phyloP scores from a whole-genome alignment of 2,329 filamentous ascomycete species.

The Fusarium piperis region DNA sequence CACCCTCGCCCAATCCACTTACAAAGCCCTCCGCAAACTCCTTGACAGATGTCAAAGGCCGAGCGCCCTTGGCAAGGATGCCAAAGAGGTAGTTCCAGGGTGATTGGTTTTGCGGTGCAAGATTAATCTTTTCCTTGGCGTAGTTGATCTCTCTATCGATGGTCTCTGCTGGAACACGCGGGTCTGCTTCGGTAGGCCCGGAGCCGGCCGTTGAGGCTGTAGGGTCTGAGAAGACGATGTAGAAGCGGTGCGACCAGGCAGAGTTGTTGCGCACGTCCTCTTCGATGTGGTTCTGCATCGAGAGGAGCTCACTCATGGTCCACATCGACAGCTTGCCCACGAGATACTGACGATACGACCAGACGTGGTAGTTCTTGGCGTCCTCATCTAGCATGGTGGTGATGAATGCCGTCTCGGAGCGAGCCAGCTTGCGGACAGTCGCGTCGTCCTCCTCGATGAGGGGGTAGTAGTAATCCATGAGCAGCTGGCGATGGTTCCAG shows the following conservation, averaged over 20 bases:
- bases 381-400: conserved; percentile 83
- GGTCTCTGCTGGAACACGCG: conserved; percentile 67
- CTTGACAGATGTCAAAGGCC: conserved; percentile 56
- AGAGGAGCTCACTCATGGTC: conserved; percentile 74
- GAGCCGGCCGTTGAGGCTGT: conserved; percentile 56
- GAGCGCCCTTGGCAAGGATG: conserved; percentile 73
- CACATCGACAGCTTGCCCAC: conserved; percentile 74
- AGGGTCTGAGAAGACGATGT: conserved; percentile 80
- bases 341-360: conserved; percentile 87
- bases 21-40: conserved; percentile 64
- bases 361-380: conserved; percentile 98
- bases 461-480: conserved; percentile 67
- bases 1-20: conserved; percentile 55
- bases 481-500: conserved; percentile 80
- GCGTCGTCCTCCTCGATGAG: conserved; percentile 66
- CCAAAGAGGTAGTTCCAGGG: conserved; percentile 93
- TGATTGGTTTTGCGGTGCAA: conserved; percentile 92
- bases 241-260: conserved; percentile 97
- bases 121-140: conserved; percentile 75
- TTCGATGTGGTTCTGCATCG: conserved; percentile 77
- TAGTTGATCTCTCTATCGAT: conserved; percentile 81
- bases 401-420: conserved; percentile 79
- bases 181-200: conserved; percentile 62
- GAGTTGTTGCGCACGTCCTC: conserved; percentile 94
- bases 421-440: conserved; percentile 66